Conservation (phyloP, 1,284 basidiomycete species). For the Ceratorhiza oryzae-sativae region DNA sequence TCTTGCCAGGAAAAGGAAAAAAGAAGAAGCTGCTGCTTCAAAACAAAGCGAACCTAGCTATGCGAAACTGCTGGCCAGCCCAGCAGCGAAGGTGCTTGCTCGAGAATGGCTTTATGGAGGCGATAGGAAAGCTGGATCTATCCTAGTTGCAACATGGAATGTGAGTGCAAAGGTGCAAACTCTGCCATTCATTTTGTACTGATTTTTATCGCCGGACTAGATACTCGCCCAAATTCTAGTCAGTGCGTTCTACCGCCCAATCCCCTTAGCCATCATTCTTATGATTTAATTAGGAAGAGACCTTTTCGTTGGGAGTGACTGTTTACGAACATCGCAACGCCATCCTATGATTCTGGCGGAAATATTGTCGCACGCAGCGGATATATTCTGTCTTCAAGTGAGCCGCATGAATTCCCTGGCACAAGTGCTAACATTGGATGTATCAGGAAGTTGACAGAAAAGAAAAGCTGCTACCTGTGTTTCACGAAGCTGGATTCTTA, state of each 20-base stretch:
- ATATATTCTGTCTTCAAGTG: conserved; percentile 86
- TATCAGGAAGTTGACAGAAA: conserved; percentile 78
- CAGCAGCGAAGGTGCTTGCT: conserved; percentile 17
- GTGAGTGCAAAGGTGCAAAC: neutral
- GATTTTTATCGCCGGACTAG: neutral
- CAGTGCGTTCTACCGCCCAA: conserved; percentile 21
- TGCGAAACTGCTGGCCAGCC: neutral
- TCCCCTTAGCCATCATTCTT: conserved; percentile 20
- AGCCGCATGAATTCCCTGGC: neutral
- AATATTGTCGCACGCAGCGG: conserved; percentile 68
- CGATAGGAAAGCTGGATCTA: neutral
- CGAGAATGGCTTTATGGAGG: conserved; percentile 27
- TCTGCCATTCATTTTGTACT: neutral
- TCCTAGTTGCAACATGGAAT: conserved; percentile 32
- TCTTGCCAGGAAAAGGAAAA: conserved; percentile 37
- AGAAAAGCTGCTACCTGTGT: conserved; percentile 63
- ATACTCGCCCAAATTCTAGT: conserved; percentile 32
- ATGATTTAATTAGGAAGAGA: conserved; percentile 66
- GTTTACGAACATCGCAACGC: conserved; percentile 74
- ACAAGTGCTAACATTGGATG: too few relatives aligned
- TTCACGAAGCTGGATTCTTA: conserved; percentile 66
- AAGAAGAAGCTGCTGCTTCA: conserved; percentile 30
- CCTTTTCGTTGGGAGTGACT: conserved; percentile 74
- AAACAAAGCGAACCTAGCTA: neutral
- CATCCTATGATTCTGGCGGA: conserved; percentile 79